Conservation (phyloP, 164 flowering plant genomes). For the Paratinospora sagittata region DNA sequence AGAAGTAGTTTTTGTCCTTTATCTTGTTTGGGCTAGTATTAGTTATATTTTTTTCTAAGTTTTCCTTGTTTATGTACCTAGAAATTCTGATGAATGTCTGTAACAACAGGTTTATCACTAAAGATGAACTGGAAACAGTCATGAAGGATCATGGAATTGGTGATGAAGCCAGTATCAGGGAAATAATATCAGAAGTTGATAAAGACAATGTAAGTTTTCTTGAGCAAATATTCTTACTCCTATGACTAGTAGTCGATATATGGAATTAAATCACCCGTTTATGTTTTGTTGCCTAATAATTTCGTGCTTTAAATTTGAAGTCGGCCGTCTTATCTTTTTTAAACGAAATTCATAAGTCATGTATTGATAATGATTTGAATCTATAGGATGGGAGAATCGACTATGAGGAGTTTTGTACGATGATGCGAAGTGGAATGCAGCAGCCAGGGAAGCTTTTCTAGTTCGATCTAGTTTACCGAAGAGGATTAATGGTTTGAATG, state of each 20-base stretch:
- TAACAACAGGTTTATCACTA: constrained; percentile 55
- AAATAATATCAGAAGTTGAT: constrained; percentile 79
- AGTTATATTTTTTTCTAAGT: too few species aligned
- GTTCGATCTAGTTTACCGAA: constrained; percentile 1
- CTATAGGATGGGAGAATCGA: constrained; percentile 76
- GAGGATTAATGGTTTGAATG: too few species aligned
- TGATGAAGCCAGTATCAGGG: constrained; percentile 60
- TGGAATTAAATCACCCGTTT: too few species aligned
- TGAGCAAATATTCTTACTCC: background rate
- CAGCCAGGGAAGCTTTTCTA: constrained; percentile 44
- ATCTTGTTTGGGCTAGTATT: too few species aligned
- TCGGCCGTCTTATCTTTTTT: too few species aligned
- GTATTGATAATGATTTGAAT: background rate
- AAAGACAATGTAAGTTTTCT: constrained; percentile 61
- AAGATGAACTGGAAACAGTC: constrained; percentile 70
- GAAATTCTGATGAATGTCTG: too few species aligned
- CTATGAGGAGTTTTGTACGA: constrained; percentile 64
- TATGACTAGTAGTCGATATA: too few species aligned
- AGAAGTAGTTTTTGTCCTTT: too few species aligned
- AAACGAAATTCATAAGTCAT: too few species aligned
- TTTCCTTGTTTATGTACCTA: too few species aligned
- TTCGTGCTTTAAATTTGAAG: too few species aligned
- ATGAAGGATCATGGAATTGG: constrained; percentile 80
- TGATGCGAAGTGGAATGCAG: constrained; percentile 75
- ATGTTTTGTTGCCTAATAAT: too few species aligned